Evolutionary conservation across 2,329 filamentous ascomycete species (phyloP).

Genomic region (Pseudogymnoascus sp.): DNA sequence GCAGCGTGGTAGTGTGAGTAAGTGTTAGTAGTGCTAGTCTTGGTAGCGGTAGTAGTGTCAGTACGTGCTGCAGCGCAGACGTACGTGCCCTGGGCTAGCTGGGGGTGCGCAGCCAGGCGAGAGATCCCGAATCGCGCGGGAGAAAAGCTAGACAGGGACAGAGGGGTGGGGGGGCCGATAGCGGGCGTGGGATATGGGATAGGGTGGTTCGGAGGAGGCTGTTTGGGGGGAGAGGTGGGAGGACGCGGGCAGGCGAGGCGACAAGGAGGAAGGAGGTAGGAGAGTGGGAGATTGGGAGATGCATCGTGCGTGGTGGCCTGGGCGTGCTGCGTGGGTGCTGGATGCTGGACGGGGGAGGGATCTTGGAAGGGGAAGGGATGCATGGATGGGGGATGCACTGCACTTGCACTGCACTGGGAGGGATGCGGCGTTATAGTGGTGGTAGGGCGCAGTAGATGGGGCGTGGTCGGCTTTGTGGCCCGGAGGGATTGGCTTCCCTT

Average conservation of each 20-base stretch:
- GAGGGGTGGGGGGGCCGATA: background rate
- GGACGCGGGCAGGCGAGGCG: background rate
- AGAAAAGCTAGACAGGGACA: background rate
- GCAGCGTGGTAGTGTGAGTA: background rate
- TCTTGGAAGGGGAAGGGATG: background rate
- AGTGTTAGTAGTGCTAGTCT: too few species aligned
- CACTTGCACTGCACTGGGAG: background rate
- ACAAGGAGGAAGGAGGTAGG: background rate
- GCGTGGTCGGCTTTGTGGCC: background rate
- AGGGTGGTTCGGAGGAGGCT: background rate
- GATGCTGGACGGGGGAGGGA: background rate
- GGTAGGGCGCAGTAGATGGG: background rate
- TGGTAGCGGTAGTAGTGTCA: too few species aligned
- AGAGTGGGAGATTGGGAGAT: background rate
- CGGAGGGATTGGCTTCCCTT: background rate
- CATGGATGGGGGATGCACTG: background rate
- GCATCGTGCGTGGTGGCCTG: background rate
- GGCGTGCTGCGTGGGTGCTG: background rate
- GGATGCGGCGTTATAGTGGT: background rate
- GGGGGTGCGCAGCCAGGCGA: background rate
- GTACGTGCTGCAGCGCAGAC: background rate
- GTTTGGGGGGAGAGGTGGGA: background rate
- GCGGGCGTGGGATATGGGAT: background rate
- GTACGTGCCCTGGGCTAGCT: background rate
- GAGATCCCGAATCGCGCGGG: background rate